A percentile compares a stretch with the other conserved stretches of the same genome.
These are phyloP conservation scores for Vitis hybrid DNA, from an alignment of 177 flowering plant genomes.

Conservation along the genomic window DNA sequence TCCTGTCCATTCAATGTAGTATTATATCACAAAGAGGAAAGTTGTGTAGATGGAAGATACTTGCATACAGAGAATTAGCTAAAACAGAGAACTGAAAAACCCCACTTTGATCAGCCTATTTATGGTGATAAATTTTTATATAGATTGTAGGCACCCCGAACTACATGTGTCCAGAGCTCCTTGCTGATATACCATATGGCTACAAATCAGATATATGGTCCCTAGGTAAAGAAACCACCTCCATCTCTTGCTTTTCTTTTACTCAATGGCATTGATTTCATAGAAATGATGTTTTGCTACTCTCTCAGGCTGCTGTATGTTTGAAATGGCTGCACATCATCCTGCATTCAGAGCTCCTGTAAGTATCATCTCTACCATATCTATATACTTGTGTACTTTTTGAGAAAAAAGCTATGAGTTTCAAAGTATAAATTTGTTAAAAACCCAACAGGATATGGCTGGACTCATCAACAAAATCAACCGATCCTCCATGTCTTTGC, in stretches of 20 bases:
- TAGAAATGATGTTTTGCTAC: constrained; percentile 7
- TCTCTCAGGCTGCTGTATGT: constrained; percentile 87
- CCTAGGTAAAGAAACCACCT: constrained; percentile 52
- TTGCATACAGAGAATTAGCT: too few species aligned
- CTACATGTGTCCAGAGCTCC: constrained; percentile 98
- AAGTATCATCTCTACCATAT: constrained; percentile 25
- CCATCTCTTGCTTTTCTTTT: too few species aligned
- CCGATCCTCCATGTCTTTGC: constrained; percentile 75
- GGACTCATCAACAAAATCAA: constrained; percentile 84
- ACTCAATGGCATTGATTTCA: too few species aligned
- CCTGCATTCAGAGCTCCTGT: constrained; percentile 93
- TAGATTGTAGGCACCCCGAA: constrained; percentile 95
- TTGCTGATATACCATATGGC: constrained; percentile 93
- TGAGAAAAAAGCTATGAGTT: background rate
- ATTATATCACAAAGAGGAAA: too few species aligned
- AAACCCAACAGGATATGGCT: constrained; percentile 77
- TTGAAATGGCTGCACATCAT: constrained; percentile 93
- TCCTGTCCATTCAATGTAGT: too few species aligned
- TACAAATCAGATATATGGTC: constrained; percentile 99
- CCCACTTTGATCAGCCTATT: too few species aligned
- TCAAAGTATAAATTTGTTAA: background rate
- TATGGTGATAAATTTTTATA: background rate
- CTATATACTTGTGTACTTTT: too few species aligned
- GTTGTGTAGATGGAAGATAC: too few species aligned
- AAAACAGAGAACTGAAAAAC: too few species aligned